Evolutionary conservation across 202 grass and related monocot genomes (phyloP).

Genomic region (Musa balbisiana): DNA sequence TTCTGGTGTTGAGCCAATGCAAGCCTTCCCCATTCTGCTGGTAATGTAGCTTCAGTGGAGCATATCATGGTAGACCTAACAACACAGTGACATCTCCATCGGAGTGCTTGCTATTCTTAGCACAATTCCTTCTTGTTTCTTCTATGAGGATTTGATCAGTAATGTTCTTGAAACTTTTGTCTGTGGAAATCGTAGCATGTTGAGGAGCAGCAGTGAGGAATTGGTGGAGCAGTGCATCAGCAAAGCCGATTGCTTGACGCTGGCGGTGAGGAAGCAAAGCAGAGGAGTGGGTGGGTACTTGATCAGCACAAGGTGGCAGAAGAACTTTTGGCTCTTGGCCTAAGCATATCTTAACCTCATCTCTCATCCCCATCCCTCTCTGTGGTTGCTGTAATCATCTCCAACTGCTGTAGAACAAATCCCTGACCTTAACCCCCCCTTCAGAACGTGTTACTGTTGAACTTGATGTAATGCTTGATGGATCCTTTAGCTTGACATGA

Average conservation of each 20-base stretch:
- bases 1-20: conserved; percentile 74
- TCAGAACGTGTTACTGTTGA: too few species aligned
- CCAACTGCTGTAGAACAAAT: too few species aligned
- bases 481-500: too few species aligned
- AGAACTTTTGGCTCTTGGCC: conserved; percentile 93
- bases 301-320: conserved; percentile 87
- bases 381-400: too few species aligned
- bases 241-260: conserved; percentile 76
- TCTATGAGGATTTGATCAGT: background rate
- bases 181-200: conserved; percentile 37
- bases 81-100: too few species aligned
- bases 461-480: too few species aligned
- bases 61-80: too few species aligned
- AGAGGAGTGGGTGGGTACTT: conserved; percentile 82
- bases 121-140: background rate
- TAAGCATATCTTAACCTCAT: conserved; percentile 16
- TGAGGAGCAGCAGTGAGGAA: conserved; percentile 64
- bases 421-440: too few species aligned
- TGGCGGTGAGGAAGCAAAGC: conserved; percentile 93
- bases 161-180: background rate
- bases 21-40: conserved; percentile 65
- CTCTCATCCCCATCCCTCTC: background rate
- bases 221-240: conserved; percentile 85
- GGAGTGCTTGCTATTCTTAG: background rate
- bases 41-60: conserved; percentile 25